Conservation (phyloP, 352 stramenopile species). For the Sclerospora graminicola region DNA sequence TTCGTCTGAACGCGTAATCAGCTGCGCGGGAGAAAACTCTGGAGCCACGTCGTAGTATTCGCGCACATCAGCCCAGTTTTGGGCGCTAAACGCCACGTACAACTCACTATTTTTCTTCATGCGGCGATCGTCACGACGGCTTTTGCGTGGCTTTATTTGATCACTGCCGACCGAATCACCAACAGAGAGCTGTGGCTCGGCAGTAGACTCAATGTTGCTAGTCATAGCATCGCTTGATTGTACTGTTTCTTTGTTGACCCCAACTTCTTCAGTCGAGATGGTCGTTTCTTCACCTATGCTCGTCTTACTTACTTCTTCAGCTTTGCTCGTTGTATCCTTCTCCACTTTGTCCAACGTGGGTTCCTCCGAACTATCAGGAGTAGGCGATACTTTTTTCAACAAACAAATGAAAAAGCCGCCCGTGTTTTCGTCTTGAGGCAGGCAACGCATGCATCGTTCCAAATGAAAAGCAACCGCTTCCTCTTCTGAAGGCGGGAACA, state of each 20-base stretch:
- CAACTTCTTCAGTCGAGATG: constrained; percentile 15
- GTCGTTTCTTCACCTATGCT: background rate
- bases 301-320: background rate
- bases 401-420: constrained; percentile 99
- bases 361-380: constrained; percentile 27
- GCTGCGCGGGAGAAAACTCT: constrained; percentile 58
- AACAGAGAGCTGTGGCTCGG: constrained; percentile 4
- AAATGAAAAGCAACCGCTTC: constrained; percentile 76
- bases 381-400: constrained; percentile 86
- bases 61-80: constrained; percentile 54
- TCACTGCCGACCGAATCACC: constrained; percentile 10
- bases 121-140: constrained; percentile 38
- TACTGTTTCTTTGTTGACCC: constrained; percentile 4
- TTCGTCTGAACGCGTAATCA: constrained; percentile 85
- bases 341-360: constrained; percentile 1
- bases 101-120: constrained; percentile 57
- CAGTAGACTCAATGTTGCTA: constrained; percentile 15
- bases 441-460: constrained; percentile 92
- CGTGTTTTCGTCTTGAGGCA: constrained; percentile 94
- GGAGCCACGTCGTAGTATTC: constrained; percentile 66
- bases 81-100: constrained; percentile 56
- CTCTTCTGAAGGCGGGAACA: constrained; percentile 85
- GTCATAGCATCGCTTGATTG: constrained; percentile 5
- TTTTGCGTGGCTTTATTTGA: constrained; percentile 16
- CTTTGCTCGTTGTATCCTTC: constrained; percentile 1